Evolutionary conservation across 2,329 filamentous ascomycete species (phyloP).

Genomic region (Chaetomiaceae sp.): DNA sequence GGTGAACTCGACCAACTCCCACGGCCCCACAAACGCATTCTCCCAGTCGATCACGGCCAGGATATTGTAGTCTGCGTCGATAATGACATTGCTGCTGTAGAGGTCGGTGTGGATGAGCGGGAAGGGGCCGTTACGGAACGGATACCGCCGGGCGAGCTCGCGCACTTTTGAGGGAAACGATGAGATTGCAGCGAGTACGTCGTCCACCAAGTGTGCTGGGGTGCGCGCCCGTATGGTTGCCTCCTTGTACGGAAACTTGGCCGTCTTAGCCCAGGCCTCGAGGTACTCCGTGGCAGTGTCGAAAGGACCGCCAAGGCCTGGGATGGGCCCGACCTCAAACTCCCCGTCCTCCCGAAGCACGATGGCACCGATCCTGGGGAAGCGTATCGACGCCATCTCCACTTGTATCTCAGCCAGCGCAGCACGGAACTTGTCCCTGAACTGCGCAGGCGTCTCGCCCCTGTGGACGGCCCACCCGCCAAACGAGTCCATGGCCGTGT

Average conservation of each 20-base stretch:
- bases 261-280: slow-evolving; percentile 22
- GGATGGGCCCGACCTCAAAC: slow-evolving; percentile 21
- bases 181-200: not conserved
- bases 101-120: slow-evolving; percentile 1
- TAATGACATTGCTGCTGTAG: slow-evolving; percentile 7
- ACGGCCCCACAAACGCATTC: not conserved
- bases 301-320: slow-evolving; percentile 24
- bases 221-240: not conserved
- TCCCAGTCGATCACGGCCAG: slow-evolving; percentile 1
- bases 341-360: slow-evolving; percentile 9
- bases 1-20: not conserved
- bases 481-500: slow-evolving; percentile 4
- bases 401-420: not conserved
- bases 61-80: not conserved
- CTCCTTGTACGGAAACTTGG: slow-evolving; percentile 9
- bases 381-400: slow-evolving; percentile 20
- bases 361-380: slow-evolving; percentile 24
- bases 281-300: slow-evolving; percentile 23
- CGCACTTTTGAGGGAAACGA: not conserved
- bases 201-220: not conserved
- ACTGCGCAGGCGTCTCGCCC: not conserved
- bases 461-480: not conserved
- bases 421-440: not conserved
- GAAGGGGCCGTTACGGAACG: not conserved
- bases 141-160: not conserved